Evolutionary conservation across 1,284 basidiomycete species (phyloP).

Genomic region (Heterobasidion annosum): DNA sequence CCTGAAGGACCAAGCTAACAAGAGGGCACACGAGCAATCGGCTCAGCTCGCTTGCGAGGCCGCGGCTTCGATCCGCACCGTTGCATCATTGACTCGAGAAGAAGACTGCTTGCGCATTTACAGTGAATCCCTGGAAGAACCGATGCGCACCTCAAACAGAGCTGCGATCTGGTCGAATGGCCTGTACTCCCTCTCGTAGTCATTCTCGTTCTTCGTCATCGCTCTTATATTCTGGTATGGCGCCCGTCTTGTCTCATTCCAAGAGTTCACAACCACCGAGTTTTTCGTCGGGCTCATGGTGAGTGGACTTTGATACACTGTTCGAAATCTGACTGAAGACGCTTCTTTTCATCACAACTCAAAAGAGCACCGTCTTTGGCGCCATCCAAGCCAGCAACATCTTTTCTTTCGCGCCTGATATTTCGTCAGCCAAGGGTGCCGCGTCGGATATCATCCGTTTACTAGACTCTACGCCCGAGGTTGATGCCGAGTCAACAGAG

Average conservation of each 20-base stretch:
- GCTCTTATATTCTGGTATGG: slow-evolving; percentile 88
- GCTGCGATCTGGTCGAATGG: slow-evolving; percentile 66
- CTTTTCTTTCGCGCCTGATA: slow-evolving; percentile 90
- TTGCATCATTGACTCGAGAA: slow-evolving; percentile 85
- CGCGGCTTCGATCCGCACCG: slow-evolving; percentile 89
- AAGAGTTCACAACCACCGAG: slow-evolving; percentile 50
- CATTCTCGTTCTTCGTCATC: slow-evolving; percentile 75
- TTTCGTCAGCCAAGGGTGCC: slow-evolving; percentile 80
- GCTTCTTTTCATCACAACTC: not conserved
- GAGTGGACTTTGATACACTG: slow-evolving; percentile 11
- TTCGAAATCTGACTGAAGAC: not conserved
- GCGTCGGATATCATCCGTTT: slow-evolving; percentile 72
- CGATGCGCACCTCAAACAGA: slow-evolving; percentile 58
- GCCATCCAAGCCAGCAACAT: slow-evolving; percentile 80
- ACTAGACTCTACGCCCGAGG: slow-evolving; percentile 71
- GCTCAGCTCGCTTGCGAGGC: slow-evolving; percentile 93
- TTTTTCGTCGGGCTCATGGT: slow-evolving; percentile 88
- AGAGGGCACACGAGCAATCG: slow-evolving; percentile 74
- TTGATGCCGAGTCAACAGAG: slow-evolving; percentile 73
- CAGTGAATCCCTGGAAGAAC: slow-evolving; percentile 63
- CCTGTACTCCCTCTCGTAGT: slow-evolving; percentile 77
- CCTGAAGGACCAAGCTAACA: slow-evolving; percentile 84
- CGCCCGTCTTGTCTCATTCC: slow-evolving; percentile 51
- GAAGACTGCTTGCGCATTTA: slow-evolving; percentile 71
- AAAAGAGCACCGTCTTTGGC: slow-evolving; percentile 63